These are phyloP conservation scores for Candida neerlandica DNA, from an alignment of 1,139 yeast species.

Conservation along the genomic window DNA sequence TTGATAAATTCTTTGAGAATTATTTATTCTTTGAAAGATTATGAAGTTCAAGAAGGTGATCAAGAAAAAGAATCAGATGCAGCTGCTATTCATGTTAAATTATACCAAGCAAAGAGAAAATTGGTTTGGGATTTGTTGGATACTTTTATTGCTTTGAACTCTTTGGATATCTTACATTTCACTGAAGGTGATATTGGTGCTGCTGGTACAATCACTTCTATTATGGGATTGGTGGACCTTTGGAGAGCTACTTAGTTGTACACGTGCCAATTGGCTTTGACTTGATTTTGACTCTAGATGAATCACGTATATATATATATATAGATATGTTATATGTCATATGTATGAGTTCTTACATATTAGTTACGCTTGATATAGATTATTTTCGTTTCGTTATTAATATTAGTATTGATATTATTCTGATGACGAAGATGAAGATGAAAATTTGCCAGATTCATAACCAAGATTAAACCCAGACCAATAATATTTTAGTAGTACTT, in stretches of 20 bases:
- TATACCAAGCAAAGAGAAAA: conserved; percentile 57
- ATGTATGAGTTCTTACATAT: not conserved
- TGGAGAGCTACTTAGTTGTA: conserved; percentile 45
- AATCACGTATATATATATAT: not conserved
- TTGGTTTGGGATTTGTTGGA: conserved; percentile 82
- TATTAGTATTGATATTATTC: no score
- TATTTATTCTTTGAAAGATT: conserved; percentile 18
- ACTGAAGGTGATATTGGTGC: conserved; percentile 84
- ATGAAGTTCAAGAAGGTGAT: conserved; percentile 23
- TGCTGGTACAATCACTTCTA: conserved; percentile 82
- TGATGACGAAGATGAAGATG: not conserved
- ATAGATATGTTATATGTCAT: not conserved
- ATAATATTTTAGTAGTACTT: conserved; percentile 30
- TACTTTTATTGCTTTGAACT: conserved; percentile 72
- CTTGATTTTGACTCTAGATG: not conserved
- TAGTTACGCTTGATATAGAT: no score
- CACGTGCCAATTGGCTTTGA: no score
- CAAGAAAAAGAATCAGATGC: conserved; percentile 23
- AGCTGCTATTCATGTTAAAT: conserved; percentile 31
- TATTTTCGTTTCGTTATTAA: no score
- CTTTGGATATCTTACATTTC: conserved; percentile 59
- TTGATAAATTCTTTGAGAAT: conserved; percentile 57
- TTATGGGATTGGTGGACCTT: conserved; percentile 74
- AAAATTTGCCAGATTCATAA: conserved; percentile 3
- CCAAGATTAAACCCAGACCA: conserved; percentile 40